phyloP scores from a whole-genome alignment of 2,329 filamentous ascomycete genomes.

The Ophiocordyceps camponoti-saundersi region DNA sequence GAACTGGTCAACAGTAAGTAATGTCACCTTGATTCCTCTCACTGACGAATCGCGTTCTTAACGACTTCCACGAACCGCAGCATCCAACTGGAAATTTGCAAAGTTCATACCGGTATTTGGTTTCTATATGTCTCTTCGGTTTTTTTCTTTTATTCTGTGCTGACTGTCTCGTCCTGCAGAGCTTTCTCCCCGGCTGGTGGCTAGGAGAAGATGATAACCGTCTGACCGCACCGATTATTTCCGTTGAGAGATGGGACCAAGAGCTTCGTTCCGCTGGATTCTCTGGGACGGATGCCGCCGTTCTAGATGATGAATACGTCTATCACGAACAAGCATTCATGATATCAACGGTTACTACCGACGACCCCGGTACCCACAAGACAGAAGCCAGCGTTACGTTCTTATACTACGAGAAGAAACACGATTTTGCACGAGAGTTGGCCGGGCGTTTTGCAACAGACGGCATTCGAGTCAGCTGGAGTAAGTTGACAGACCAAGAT shows the following conservation, averaged over 20 bases:
- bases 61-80: neutral
- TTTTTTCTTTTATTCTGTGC: neutral
- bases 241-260: constrained; percentile 8
- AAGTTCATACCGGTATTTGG: neutral
- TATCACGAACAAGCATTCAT: neutral
- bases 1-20: constrained; percentile 1
- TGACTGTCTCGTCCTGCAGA: neutral
- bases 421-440: constrained; percentile 1
- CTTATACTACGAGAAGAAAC: constrained; percentile 1
- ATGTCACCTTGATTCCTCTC: neutral
- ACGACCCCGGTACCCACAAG: neutral
- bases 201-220: constrained; percentile 12
- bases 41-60: too few species aligned
- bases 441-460: constrained; percentile 1
- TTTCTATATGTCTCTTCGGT: neutral
- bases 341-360: neutral
- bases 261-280: constrained; percentile 12
- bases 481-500: neutral
- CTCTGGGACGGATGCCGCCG: neutral
- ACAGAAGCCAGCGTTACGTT: neutral
- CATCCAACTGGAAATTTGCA: neutral
- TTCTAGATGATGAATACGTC: neutral
- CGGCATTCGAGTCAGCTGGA: constrained; percentile 1
- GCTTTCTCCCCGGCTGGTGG: constrained; percentile 17
- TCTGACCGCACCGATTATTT: constrained; percentile 9